A percentile compares a stretch with the other conserved stretches of the same genome.
phyloP scores from a whole-genome alignment of 2,329 filamentous ascomycete genomes.

The Stagonosporopsis rhizophila region DNA sequence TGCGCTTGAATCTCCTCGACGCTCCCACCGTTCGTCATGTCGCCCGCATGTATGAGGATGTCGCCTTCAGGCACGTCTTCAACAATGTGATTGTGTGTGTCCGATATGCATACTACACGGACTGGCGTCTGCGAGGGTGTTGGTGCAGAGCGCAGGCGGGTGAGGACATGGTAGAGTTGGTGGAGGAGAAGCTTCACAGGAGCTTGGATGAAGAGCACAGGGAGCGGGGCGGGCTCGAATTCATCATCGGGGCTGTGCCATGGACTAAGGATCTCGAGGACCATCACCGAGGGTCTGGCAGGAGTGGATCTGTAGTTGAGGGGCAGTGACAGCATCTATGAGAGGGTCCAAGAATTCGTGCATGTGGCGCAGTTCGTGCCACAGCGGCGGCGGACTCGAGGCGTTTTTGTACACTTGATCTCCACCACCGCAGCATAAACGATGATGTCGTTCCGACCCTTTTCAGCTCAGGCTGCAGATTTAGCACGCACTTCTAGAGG shows the following conservation, averaged over 20 bases:
- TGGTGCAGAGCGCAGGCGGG: slow-evolving; percentile 71
- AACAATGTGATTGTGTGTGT: slow-evolving; percentile 76
- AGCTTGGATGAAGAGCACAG: slow-evolving; percentile 70
- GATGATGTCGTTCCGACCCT: not conserved
- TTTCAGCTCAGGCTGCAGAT: not conserved
- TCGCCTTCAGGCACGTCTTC: slow-evolving; percentile 75
- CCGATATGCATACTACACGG: slow-evolving; percentile 85
- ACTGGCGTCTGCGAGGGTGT: slow-evolving; percentile 66
- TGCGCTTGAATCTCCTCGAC: slow-evolving; percentile 78
- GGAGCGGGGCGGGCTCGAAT: slow-evolving; percentile 57
- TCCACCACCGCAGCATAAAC: not conserved
- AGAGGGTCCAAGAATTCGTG: not conserved
- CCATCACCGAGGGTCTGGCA: slow-evolving; percentile 31
- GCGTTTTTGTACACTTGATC: not conserved
- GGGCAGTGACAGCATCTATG: not conserved
- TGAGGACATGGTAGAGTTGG: slow-evolving; percentile 68
- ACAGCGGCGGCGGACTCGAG: slow-evolving; percentile 9
- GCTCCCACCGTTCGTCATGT: slow-evolving; percentile 78
- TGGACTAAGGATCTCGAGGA: slow-evolving; percentile 37
- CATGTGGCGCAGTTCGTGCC: not conserved
- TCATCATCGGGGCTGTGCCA: slow-evolving; percentile 35
- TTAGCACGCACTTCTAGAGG: not conserved
- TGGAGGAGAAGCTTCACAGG: slow-evolving; percentile 71
- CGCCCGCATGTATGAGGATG: slow-evolving; percentile 87
- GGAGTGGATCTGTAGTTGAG: slow-evolving; percentile 9